A percentile compares a stretch with the other conserved stretches of the same genome.
phyloP scores from a whole-genome alignment of 371 early-diverging fungal genomes.

The Actinomucor elegans region DNA sequence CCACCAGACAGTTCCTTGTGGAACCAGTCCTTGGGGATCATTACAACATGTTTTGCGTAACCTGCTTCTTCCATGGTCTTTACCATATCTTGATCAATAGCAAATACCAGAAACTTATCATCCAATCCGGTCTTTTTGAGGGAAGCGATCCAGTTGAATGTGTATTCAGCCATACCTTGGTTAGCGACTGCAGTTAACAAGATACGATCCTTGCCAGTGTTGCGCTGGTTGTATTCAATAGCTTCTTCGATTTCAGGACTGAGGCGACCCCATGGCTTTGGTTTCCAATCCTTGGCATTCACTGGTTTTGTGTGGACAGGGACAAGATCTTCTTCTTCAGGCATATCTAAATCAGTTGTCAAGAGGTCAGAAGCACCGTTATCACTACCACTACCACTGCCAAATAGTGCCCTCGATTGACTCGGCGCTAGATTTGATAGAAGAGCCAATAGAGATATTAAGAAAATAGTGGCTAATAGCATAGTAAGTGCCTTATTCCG shows the following conservation, averaged over 20 bases:
- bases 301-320: slow-evolving; percentile 7
- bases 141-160: slow-evolving; percentile 40
- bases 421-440: slow-evolving; percentile 11
- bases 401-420: slow-evolving; percentile 6
- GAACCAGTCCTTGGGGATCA: slow-evolving; percentile 35
- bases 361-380: background rate
- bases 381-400: too few relatives aligned
- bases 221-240: slow-evolving; percentile 10
- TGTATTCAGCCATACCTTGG: slow-evolving; percentile 41
- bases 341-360: background rate
- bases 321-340: slow-evolving; percentile 20
- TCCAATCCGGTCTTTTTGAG: slow-evolving; percentile 27
- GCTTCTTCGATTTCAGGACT: slow-evolving; percentile 13
- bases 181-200: slow-evolving; percentile 38
- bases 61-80: slow-evolving; percentile 22
- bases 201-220: slow-evolving; percentile 16
- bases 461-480: slow-evolving; percentile 14
- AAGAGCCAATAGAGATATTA: slow-evolving; percentile 14
- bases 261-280: slow-evolving; percentile 20
- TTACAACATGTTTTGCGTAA: slow-evolving; percentile 26
- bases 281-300: slow-evolving; percentile 18
- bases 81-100: slow-evolving; percentile 32
- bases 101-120: slow-evolving; percentile 38
- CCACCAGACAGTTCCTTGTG: slow-evolving; percentile 26
- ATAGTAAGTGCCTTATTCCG: slow-evolving; percentile 12